phyloP scores from a whole-genome alignment of 78 protist species.

The Dictyostelium firmibasis region DNA sequence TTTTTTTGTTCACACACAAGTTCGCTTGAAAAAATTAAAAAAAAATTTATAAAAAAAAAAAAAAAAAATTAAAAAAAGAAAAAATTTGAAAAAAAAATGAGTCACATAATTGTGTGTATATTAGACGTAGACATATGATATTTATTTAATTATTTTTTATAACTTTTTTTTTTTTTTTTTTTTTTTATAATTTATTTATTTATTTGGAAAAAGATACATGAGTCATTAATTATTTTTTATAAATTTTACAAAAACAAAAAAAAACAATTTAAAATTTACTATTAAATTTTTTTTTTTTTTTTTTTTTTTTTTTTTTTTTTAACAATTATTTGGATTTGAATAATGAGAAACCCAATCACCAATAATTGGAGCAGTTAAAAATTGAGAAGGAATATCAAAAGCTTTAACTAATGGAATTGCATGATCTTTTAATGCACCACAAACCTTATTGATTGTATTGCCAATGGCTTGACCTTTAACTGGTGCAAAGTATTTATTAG shows the following conservation, averaged over 20 bases:
- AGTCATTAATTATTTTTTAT: background rate
- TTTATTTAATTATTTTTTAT: no score
- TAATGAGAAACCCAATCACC: constrained; percentile 77
- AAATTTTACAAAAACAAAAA: no score
- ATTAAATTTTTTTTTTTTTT: background rate
- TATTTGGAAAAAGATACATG: background rate
- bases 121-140: background rate
- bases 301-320: background rate
- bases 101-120: background rate
- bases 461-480: constrained; percentile 70
- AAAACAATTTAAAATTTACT: no score
- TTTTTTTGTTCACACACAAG: background rate
- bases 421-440: constrained; percentile 45
- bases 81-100: background rate
- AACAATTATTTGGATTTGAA: constrained; percentile 72
- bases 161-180: background rate
- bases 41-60: no score
- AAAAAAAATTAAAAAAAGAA: no score
- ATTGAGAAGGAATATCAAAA: constrained; percentile 80
- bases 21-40: background rate
- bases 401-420: constrained; percentile 82
- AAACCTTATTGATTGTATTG: constrained; percentile 68
- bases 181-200: no score
- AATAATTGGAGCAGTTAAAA: constrained; percentile 82
- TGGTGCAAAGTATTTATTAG: constrained; percentile 77